phyloP scores from a whole-genome alignment of 495 filamentous ascomycete species.

The Durotheca rogersii region DNA sequence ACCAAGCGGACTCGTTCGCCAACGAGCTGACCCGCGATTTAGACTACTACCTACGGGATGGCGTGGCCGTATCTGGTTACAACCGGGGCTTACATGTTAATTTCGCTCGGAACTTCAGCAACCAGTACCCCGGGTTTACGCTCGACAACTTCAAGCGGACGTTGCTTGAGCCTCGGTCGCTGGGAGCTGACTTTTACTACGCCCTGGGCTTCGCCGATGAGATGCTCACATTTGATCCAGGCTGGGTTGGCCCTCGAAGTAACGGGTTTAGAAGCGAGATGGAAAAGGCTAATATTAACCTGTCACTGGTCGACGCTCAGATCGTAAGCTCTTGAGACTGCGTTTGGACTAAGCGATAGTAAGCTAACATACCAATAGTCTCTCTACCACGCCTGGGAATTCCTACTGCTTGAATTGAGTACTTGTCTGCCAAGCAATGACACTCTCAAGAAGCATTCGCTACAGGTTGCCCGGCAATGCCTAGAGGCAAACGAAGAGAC shows the following conservation, averaged over 20 bases:
- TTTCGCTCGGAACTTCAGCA: constrained; percentile 79
- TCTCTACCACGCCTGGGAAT: constrained; percentile 86
- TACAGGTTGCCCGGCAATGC: constrained; percentile 69
- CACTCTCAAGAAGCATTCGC: constrained; percentile 62
- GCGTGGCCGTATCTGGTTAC: constrained; percentile 71
- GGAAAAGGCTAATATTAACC: constrained; percentile 79
- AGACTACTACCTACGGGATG: constrained; percentile 72
- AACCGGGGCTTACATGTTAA: constrained; percentile 83
- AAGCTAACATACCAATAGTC: constrained; percentile 52
- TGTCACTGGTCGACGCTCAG: constrained; percentile 89
- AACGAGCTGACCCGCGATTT: constrained; percentile 70
- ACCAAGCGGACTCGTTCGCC: constrained; percentile 61
- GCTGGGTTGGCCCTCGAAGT: constrained; percentile 66
- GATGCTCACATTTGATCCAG: constrained; percentile 71
- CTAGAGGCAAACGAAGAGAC: constrained; percentile 66
- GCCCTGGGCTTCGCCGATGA: constrained; percentile 69
- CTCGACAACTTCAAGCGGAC: constrained; percentile 78
- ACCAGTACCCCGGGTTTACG: constrained; percentile 67
- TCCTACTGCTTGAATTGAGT: constrained; percentile 81
- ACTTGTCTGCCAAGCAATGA: constrained; percentile 61
- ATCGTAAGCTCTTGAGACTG: constrained; percentile 56
- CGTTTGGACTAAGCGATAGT: not conserved
- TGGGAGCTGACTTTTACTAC: constrained; percentile 81
- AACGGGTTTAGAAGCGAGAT: constrained; percentile 80
- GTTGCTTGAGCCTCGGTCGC: constrained; percentile 55